Percentiles rank a stretch among this genome's conserved stretches.
Evolutionary conservation across 2,329 filamentous ascomycete species (phyloP).

Genomic region (Alternaria brassicae): DNA sequence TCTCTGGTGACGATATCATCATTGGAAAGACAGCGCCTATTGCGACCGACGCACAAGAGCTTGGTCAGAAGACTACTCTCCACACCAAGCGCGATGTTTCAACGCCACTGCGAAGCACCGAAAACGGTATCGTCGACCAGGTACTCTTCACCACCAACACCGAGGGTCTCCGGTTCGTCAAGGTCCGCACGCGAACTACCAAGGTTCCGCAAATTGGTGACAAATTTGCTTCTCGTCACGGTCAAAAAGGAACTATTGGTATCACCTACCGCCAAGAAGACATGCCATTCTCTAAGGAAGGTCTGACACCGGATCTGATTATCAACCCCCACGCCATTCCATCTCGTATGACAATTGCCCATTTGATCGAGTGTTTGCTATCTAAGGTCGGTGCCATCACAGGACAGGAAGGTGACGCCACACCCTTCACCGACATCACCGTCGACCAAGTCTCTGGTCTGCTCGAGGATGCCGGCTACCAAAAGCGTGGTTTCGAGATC

Average conservation of each 20-base stretch:
- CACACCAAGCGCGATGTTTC: constrained; percentile 96
- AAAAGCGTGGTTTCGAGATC: constrained; percentile 95
- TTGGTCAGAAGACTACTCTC: constrained; percentile 86
- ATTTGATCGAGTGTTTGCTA: constrained; percentile 98
- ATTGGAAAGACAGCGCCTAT: constrained; percentile 98
- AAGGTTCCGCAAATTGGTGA: constrained; percentile 99
- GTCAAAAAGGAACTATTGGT: constrained; percentile 98
- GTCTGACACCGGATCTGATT: constrained; percentile 92
- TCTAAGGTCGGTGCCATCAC: constrained; percentile 94
- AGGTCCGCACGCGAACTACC: constrained; percentile 95
- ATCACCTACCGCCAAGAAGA: constrained; percentile 97
- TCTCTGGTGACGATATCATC: constrained; percentile 97
- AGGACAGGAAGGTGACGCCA: constrained; percentile 95
- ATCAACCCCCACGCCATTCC: constrained; percentile 99
- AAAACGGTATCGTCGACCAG: constrained; percentile 94
- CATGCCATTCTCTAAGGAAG: constrained; percentile 96
- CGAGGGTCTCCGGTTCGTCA: constrained; percentile 94
- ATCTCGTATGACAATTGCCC: constrained; percentile 99
- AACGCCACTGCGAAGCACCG: constrained; percentile 90
- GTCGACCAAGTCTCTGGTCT: constrained; percentile 91
- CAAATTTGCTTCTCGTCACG: constrained; percentile 98
- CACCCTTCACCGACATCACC: constrained; percentile 96
- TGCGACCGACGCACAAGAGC: constrained; percentile 87
- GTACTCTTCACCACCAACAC: constrained; percentile 94
- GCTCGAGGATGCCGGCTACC: constrained; percentile 88